Conservation (phyloP, 257 asterid species). For the Solanum chaucha region DNA sequence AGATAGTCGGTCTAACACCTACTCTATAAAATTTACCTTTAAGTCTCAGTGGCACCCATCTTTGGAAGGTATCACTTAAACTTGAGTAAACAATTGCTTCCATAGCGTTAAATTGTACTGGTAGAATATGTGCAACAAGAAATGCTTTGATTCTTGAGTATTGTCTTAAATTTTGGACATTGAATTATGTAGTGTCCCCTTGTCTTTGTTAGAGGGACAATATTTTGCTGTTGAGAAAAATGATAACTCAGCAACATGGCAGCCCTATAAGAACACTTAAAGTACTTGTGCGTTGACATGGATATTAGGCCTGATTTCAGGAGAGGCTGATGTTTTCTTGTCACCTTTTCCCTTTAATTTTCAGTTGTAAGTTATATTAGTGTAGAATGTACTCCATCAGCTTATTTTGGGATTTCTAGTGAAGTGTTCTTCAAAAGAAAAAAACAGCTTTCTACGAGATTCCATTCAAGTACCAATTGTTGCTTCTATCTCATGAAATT, state of each 20-base stretch:
- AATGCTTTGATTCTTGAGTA: not conserved
- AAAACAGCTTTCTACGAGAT: not conserved
- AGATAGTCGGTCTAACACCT: not conserved
- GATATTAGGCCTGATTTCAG: not conserved
- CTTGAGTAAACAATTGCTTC: not conserved
- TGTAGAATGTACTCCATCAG: not conserved
- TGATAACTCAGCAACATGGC: not conserved
- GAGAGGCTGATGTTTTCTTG: not conserved
- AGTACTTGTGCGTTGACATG: not conserved
- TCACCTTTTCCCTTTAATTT: not conserved
- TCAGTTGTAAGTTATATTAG: not conserved
- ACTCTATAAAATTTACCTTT: not conserved
- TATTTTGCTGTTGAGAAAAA: not conserved
- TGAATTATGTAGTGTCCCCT: not conserved
- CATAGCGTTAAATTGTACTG: not conserved
- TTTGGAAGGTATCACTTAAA: not conserved
- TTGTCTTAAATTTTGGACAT: not conserved
- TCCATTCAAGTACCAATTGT: not conserved
- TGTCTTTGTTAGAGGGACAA: not conserved
- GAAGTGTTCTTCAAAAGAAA: not conserved
- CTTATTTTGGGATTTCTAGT: not conserved
- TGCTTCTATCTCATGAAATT: not conserved
- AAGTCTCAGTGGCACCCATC: not conserved
- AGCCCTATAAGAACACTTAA: not conserved
- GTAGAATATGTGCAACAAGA: not conserved